Base-by-base conservation (phyloP, 106 monocot species). In the Chionographis japonica region DNA sequence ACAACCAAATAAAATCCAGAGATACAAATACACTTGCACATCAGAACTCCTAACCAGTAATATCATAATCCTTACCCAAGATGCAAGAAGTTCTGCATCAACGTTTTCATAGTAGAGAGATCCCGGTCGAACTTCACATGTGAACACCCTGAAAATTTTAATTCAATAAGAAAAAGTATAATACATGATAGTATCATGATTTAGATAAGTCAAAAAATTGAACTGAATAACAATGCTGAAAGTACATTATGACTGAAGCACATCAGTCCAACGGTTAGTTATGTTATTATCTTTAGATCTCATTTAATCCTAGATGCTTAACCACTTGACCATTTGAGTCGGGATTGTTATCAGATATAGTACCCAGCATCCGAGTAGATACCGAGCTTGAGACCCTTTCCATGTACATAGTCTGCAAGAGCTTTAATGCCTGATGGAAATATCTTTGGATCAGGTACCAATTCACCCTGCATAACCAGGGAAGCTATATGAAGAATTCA, bases 321-420 rank as follows among this genome's bases (percentile, higher is more conserved):
- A 63, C 15, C n/a, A 55, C 7, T 3, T 12, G 50, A 27, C n/a
- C 6, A 37, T 61, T 2, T 61, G 27, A 19, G 12, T 7, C 46
- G 37, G 52, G 37, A 12, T 17, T 15, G 55, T 43, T 35, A 62
- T 40, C 11, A 73, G 55, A 63, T 55, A 50, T 40, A 5, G 36
- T 82, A 98, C 92, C 97, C 97, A 70, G 97, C 97, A 90, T 92
- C 92, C 69, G 89, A 89, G 58, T 98, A 98, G 60, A 98, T 98
- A 57, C 97, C 97, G 82, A 98, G 89, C 65, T 87, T 87, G 53
- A 98, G 88, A 20, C 89, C 92, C 68, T 86, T 98, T 39, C 64
- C 70, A 80, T 98, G 97, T 59, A 98, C 65, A 65, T 92, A 98
- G 14, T 98, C 89, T 56, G 92, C 85, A 75, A 98, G 79, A 36